Evolutionary conservation across 305 asterid species (phyloP).

Genomic region (Petunia hybrid): DNA sequence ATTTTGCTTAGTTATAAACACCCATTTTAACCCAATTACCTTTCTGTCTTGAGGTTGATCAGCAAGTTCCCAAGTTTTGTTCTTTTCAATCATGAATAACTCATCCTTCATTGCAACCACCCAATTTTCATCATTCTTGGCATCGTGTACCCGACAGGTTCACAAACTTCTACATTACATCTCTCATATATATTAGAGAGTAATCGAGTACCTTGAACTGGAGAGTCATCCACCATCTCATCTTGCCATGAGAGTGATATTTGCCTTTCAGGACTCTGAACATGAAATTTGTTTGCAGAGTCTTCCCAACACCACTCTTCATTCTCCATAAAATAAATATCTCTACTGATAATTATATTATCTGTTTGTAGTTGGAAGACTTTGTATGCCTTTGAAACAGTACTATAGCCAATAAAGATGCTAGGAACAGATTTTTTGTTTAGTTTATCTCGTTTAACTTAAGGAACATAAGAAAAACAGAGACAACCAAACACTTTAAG

Average conservation of each 20-base stretch:
- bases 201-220: too few relatives aligned
- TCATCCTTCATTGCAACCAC: neutral
- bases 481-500: too few relatives aligned
- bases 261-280: too few relatives aligned
- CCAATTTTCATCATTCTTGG: too few relatives aligned
- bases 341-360: neutral
- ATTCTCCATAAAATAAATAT: neutral
- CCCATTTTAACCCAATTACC: neutral
- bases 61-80: too few relatives aligned
- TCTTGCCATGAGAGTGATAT: neutral
- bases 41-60: too few relatives aligned
- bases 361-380: neutral
- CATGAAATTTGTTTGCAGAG: too few relatives aligned
- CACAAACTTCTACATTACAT: neutral
- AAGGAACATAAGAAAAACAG: too few relatives aligned
- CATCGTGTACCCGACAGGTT: neutral
- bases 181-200: too few relatives aligned
- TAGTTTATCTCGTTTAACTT: neutral
- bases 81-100: neutral
- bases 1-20: constrained; percentile 28
- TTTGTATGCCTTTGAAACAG: neutral
- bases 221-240: neutral
- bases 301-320: too few relatives aligned
- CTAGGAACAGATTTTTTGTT: neutral
- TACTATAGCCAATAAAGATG: neutral